Evolutionary conservation across 345 rosid genomes (phyloP).

Genomic region (Viola odorata): DNA sequence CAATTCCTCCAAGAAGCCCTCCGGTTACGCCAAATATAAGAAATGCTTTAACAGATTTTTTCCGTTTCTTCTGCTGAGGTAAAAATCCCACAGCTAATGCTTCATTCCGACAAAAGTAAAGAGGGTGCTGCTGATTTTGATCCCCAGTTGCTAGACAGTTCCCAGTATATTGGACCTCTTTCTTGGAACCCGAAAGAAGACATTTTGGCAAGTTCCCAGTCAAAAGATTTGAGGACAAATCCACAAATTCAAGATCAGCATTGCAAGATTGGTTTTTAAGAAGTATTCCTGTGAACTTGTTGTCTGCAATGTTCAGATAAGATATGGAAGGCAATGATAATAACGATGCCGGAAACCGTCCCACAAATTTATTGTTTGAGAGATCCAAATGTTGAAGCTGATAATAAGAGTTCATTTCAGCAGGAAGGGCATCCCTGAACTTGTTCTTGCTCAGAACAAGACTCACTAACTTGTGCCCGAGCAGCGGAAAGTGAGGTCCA

Average conservation of each 20-base stretch:
- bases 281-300: conserved; percentile 82
- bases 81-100: conserved; percentile 89
- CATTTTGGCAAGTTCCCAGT: conserved; percentile 70
- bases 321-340: conserved; percentile 62
- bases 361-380: conserved; percentile 69
- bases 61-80: conserved; percentile 40
- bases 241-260: conserved; percentile 46
- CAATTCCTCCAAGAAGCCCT: conserved; percentile 50
- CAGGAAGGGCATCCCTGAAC: conserved; percentile 73
- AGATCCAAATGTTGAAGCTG: conserved; percentile 81
- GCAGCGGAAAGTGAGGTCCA: conserved; percentile 66
- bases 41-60: conserved; percentile 29
- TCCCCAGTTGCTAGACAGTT: conserved; percentile 56
- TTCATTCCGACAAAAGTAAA: conserved; percentile 67
- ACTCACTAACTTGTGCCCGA: conserved; percentile 62
- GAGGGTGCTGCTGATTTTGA: conserved; percentile 57
- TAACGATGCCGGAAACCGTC: conserved; percentile 62
- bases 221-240: conserved; percentile 78
- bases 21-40: conserved; percentile 51
- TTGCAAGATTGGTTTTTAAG: conserved; percentile 66
- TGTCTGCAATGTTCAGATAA: conserved; percentile 61
- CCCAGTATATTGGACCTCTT: conserved; percentile 43
- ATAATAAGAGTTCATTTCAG: conserved; percentile 47
- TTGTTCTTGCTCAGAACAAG: conserved; percentile 72
- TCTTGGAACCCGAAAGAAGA: conserved; percentile 41